Percentiles rank a stretch among this genome's conserved stretches.
Conservation (phyloP, 139 green algal species). For the Coelastrella sp. region DNA sequence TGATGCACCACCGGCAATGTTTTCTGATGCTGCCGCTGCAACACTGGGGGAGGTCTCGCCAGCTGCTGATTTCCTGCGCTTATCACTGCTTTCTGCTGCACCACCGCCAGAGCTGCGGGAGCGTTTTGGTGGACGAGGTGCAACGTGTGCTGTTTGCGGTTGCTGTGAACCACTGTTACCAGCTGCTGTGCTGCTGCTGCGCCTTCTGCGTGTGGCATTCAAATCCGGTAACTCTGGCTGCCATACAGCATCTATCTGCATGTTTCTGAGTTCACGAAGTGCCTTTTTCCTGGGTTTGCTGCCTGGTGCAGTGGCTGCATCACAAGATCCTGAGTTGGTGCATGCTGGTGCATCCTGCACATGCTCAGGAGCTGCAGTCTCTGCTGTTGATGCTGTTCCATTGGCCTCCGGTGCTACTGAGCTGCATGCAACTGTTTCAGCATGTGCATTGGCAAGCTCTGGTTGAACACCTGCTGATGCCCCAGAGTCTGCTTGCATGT, state of each 20-base stretch:
- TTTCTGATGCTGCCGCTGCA: too few species aligned
- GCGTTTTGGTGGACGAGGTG: background rate
- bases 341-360: background rate
- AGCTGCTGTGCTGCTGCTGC: constrained; percentile 11
- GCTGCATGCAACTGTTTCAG: too few species aligned
- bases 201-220: background rate
- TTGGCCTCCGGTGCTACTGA: too few species aligned
- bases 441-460: too few species aligned
- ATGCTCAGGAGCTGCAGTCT: background rate
- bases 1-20: background rate
- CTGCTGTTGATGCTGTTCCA: constrained; percentile 17
- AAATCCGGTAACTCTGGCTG: constrained; percentile 10
- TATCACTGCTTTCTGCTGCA: background rate
- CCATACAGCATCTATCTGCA: constrained; percentile 34
- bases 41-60: too few species aligned
- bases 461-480: too few species aligned
- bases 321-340: background rate
- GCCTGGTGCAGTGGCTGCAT: background rate
- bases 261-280: constrained; percentile 11
- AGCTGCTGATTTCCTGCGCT: constrained; percentile 29
- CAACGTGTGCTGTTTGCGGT: background rate
- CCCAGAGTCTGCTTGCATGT: too few species aligned
- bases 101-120: background rate
- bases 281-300: background rate
- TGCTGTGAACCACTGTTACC: background rate